phyloP scores from a whole-genome alignment of 2,329 filamentous ascomycete genomes.

The Bertia moriformis region DNA sequence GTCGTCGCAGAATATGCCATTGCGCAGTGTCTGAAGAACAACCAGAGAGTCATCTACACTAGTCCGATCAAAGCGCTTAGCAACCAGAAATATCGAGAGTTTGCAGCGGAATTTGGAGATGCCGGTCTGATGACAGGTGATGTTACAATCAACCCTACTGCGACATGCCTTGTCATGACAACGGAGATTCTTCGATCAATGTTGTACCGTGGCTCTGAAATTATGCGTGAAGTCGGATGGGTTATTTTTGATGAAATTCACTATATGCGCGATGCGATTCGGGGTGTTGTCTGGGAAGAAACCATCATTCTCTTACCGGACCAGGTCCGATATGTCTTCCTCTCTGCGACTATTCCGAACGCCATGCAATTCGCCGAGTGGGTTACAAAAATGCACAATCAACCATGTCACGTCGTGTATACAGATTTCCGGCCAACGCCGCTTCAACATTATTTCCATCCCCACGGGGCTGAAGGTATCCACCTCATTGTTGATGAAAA shows the following conservation, averaged over 20 bases:
- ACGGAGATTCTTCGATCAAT: slow-evolving; percentile 94
- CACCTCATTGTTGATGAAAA: slow-evolving; percentile 94
- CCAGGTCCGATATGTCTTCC: slow-evolving; percentile 96
- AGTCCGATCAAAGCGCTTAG: slow-evolving; percentile 97
- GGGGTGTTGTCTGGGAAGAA: slow-evolving; percentile 98
- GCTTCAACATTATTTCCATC: slow-evolving; percentile 95
- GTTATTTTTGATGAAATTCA: slow-evolving; percentile 98
- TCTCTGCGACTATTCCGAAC: slow-evolving; percentile 96
- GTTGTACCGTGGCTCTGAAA: slow-evolving; percentile 94
- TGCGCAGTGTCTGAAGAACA: slow-evolving; percentile 89
- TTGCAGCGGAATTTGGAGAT: slow-evolving; percentile 87
- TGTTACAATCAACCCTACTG: slow-evolving; percentile 97
- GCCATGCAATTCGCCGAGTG: slow-evolving; percentile 98
- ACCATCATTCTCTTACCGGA: slow-evolving; percentile 95
- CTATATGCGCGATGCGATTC: slow-evolving; percentile 79
- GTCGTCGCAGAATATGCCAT: slow-evolving; percentile 98
- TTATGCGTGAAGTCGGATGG: slow-evolving; percentile 98
- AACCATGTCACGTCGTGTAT: slow-evolving; percentile 97
- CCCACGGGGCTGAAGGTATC: slow-evolving; percentile 80
- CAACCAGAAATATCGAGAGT: slow-evolving; percentile 97
- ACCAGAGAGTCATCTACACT: slow-evolving; percentile 97
- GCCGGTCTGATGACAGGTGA: slow-evolving; percentile 97
- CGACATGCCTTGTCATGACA: slow-evolving; percentile 96
- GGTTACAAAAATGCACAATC: slow-evolving; percentile 95
- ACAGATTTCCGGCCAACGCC: slow-evolving; percentile 96